phyloP scores from a whole-genome alignment of 1,284 basidiomycete genomes.

The Trichosporon faecale region DNA sequence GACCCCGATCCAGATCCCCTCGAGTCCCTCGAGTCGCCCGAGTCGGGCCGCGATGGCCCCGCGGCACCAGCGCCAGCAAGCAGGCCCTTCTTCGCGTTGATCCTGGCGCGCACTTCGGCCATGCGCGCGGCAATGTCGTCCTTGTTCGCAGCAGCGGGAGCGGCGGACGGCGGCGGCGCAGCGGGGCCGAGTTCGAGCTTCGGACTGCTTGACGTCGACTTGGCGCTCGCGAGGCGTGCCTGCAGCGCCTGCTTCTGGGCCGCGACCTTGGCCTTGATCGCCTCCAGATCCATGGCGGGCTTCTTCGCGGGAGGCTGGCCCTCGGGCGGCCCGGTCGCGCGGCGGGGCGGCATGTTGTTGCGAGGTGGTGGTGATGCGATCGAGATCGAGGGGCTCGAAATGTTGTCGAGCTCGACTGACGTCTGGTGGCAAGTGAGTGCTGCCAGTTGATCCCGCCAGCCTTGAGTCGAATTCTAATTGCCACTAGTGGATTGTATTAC shows the following conservation, averaged over 20 bases:
- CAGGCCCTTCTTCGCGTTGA: conserved; percentile 64
- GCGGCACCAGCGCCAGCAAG: conserved; percentile 2
- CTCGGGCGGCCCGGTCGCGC: conserved; percentile 22
- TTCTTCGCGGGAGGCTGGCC: conserved; percentile 29
- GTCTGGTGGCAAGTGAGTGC: background rate
- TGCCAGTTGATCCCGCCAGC: background rate
- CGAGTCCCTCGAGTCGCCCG: background rate
- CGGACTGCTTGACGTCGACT: conserved; percentile 44
- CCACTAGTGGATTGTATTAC: background rate
- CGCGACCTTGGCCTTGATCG: conserved; percentile 66
- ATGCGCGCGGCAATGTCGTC: conserved; percentile 66
- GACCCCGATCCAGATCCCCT: conserved; percentile 9
- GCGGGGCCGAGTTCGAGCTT: background rate
- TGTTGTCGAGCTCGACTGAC: background rate
- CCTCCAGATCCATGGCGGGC: conserved; percentile 23
- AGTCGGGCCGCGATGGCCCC: background rate
- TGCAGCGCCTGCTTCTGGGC: conserved; percentile 78
- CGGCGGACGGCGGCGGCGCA: background rate
- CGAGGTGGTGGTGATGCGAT: background rate
- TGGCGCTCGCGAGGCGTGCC: conserved; percentile 52
- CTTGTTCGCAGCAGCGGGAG: conserved; percentile 28
- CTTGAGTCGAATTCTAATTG: background rate
- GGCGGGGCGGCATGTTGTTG: conserved; percentile 9
- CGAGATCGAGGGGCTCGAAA: background rate
- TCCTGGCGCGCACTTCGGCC: conserved; percentile 72